Conservation (phyloP, 345 rosid genomes). For the Bruguiera gymnorhiza region DNA sequence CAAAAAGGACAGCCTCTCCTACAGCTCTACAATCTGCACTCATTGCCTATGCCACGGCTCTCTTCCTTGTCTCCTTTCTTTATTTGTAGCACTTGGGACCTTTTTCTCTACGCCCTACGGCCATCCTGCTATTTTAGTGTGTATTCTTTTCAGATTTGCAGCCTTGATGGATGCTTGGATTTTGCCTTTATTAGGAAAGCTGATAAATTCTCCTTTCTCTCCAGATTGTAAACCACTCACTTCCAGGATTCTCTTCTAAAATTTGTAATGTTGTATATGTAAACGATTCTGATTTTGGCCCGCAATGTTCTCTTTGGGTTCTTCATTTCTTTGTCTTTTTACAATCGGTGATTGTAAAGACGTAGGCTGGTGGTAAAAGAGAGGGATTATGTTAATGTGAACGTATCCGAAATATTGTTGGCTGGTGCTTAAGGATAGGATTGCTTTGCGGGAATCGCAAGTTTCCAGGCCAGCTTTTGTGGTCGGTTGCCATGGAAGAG, state of each 20-base stretch:
- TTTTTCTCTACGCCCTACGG: not conserved
- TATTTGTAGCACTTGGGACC: conserved; percentile 9
- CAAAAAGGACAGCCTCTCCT: conserved; percentile 32
- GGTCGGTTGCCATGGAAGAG: not conserved
- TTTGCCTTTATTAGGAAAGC: conserved; percentile 23
- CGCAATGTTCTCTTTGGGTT: not conserved
- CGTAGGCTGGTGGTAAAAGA: not conserved
- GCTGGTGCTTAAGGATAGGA: not conserved
- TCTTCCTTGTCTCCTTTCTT: not conserved
- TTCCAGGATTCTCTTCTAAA: conserved; percentile 16
- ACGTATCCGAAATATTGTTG: conserved; percentile 13
- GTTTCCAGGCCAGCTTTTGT: conserved; percentile 20
- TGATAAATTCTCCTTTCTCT: conserved; percentile 35
- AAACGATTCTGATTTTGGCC: not conserved
- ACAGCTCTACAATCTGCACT: conserved; percentile 17
- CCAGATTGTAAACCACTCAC: conserved; percentile 25
- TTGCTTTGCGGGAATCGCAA: conserved; percentile 20
- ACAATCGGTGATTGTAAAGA: conserved; percentile 1
- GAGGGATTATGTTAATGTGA: conserved; percentile 13
- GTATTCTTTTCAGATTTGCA: conserved; percentile 32
- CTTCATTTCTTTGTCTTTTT: not conserved
- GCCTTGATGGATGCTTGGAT: conserved; percentile 19
- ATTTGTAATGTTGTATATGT: conserved; percentile 15
- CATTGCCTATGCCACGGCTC: conserved; percentile 17
- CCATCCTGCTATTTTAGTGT: conserved; percentile 12